Evolutionary conservation across 179 eudicot species (phyloP).

Genomic region (Nepenthes alata): DNA sequence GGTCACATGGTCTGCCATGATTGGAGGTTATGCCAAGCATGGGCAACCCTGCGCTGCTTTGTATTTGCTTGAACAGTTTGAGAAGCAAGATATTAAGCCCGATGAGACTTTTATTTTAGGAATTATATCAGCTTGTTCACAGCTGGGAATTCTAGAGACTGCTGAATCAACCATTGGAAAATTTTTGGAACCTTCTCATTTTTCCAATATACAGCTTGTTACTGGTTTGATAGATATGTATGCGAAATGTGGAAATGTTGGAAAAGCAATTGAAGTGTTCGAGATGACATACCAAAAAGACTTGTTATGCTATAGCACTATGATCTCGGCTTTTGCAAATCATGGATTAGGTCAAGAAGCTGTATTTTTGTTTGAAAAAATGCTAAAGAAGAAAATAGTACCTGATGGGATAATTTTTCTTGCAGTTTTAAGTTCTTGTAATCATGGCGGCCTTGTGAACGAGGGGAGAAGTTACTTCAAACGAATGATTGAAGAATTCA

Average conservation of each 20-base stretch:
- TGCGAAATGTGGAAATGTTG: conserved; percentile 27
- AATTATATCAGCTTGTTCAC: conserved; percentile 23
- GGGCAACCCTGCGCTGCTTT: conserved; percentile 17
- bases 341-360: conserved; percentile 18
- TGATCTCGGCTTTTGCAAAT: conserved; percentile 22
- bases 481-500: conserved; percentile 36
- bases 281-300: conserved; percentile 13
- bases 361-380: conserved; percentile 14
- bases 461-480: conserved; percentile 36
- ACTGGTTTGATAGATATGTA: conserved; percentile 37
- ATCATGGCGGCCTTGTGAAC: conserved; percentile 33
- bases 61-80: conserved; percentile 18
- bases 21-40: conserved; percentile 22
- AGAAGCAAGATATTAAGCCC: conserved; percentile 3
- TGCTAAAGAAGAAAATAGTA: conserved; percentile 10
- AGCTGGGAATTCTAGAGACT: conserved; percentile 19
- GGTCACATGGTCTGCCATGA: conserved; percentile 29
- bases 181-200: neutral
- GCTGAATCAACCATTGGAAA: neutral
- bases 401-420: conserved; percentile 29
- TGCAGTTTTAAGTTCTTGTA: conserved; percentile 31
- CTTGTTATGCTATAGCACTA: conserved; percentile 22
- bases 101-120: conserved; percentile 27
- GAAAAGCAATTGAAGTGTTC: conserved; percentile 18
- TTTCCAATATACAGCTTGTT: conserved; percentile 27